Percentiles rank a stretch among this genome's conserved stretches.
phyloP scores from a whole-genome alignment of 345 rosid genomes.

The Arabidopsis thaliana region TAIR10.1 NC_003071.7:14085501-14086000 shows the following conservation, averaged over 20 bases:
- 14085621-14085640: conserved; percentile 52
- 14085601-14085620: conserved; percentile 66
- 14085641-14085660: conserved; percentile 43
- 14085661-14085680: neutral
- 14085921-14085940: neutral
- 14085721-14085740: neutral
- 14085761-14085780: neutral
- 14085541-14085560: neutral
- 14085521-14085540: neutral
- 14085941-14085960: neutral
- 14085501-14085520: neutral
- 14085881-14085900: neutral
- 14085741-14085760: no score
- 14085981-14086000: no score
- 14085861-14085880: neutral
- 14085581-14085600: conserved; percentile 43
- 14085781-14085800: neutral
- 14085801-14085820: neutral
- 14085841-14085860: neutral
- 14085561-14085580: conserved; percentile 21
- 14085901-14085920: neutral
- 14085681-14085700: conserved; percentile 24
- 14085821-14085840: neutral
- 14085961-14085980: neutral
- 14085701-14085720: neutral